A percentile compares a stretch with the other conserved stretches of the same genome.
These are phyloP conservation scores for Triticum monococcum DNA, from an alignment of 176 grass and related monocot genomes.

Conservation along the genomic window DNA sequence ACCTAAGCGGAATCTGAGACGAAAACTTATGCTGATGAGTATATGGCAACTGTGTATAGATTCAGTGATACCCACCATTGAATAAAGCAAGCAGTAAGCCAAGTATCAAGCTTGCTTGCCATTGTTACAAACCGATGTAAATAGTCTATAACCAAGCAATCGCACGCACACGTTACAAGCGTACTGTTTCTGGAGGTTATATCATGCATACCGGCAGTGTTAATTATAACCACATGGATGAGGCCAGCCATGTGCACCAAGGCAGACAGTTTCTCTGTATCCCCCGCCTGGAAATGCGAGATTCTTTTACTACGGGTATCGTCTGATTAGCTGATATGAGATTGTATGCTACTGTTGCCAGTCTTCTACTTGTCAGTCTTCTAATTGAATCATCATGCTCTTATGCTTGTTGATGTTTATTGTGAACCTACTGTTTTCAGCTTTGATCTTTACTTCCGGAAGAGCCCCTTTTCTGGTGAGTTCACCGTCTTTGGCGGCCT, in stretches of 20 bases:
- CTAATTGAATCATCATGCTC: background rate
- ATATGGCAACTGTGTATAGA: background rate
- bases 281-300: background rate
- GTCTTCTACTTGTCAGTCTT: background rate
- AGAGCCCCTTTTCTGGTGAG: conserved; percentile 89
- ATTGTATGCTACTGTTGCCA: background rate
- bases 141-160: background rate
- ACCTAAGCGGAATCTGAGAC: background rate
- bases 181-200: background rate
- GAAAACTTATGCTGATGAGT: background rate
- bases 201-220: background rate
- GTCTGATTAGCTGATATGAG: background rate
- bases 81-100: background rate
- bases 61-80: background rate
- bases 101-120: background rate
- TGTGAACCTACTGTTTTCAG: conserved; percentile 44
- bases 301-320: background rate
- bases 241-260: background rate
- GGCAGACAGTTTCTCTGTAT: background rate
- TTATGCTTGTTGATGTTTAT: background rate
- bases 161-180: background rate
- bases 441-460: conserved; percentile 93
- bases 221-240: background rate
- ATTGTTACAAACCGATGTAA: background rate
- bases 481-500: conserved; percentile 95